These are phyloP conservation scores for Ricinus communis DNA, from an alignment of 345 rosid genomes.

Conservation along the genomic window DNA sequence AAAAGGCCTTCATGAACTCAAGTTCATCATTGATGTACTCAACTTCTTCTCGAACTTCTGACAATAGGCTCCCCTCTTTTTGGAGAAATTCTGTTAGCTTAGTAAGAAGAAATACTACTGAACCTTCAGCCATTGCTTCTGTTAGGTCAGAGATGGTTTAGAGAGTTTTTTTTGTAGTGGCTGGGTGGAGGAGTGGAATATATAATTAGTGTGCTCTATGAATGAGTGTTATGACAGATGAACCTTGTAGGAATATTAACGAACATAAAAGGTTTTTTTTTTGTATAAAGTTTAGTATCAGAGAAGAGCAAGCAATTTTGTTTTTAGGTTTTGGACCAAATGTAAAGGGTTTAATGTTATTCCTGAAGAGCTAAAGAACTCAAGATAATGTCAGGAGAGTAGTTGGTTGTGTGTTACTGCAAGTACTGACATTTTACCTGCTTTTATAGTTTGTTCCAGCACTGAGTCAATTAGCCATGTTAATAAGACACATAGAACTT, in stretches of 20 bases:
- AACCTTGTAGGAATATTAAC: too few relatives aligned
- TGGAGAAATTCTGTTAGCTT: slow-evolving; percentile 30
- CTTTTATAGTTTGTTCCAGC: background rate
- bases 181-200: too few relatives aligned
- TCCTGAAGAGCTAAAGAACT: background rate
- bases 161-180: too few relatives aligned
- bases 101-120: slow-evolving; percentile 22
- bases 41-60: slow-evolving; percentile 21
- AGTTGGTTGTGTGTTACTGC: background rate
- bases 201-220: background rate
- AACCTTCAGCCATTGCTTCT: slow-evolving; percentile 34
- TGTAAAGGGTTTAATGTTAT: too few relatives aligned
- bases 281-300: too few relatives aligned
- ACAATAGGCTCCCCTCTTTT: slow-evolving; percentile 17
- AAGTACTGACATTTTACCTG: background rate
- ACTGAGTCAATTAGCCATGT: background rate
- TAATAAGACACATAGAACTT: background rate
- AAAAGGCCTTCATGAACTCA: slow-evolving; percentile 30
- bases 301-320: background rate
- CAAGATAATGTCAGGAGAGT: background rate
- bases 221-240: too few relatives aligned
- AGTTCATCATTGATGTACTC: slow-evolving; percentile 27
- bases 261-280: too few relatives aligned
- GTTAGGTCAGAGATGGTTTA: too few relatives aligned
- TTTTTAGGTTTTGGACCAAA: background rate